Evolutionary conservation across 805 yeast species (phyloP).

Genomic region (Hanseniaspora valbyensis): DNA sequence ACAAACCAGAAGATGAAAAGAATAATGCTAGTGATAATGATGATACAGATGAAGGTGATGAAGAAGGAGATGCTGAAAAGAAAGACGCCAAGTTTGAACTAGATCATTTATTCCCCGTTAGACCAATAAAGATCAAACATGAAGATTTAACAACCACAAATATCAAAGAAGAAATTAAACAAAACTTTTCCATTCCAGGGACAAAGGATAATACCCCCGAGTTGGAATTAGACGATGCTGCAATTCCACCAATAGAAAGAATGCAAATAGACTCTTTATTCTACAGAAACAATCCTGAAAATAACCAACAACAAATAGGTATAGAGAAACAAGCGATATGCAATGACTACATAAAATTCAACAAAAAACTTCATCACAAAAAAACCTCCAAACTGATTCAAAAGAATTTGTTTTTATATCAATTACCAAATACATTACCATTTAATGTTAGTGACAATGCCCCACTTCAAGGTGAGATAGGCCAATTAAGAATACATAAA

Average conservation of each 20-base stretch:
- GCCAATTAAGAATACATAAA: slow-evolving; percentile 62
- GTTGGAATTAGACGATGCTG: background rate
- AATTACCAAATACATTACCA: slow-evolving; percentile 32
- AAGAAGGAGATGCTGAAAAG: slow-evolving; percentile 17
- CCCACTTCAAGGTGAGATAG: slow-evolving; percentile 47
- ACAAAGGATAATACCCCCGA: slow-evolving; percentile 27
- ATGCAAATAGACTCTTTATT: slow-evolving; percentile 9
- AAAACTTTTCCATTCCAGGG: slow-evolving; percentile 22
- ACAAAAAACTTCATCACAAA: slow-evolving; percentile 24
- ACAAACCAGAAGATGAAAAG: slow-evolving; percentile 26
- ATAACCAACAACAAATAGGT: slow-evolving; percentile 5
- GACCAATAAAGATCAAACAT: slow-evolving; percentile 48
- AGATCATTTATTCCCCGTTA: slow-evolving; percentile 47
- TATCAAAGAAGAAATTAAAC: slow-evolving; percentile 27
- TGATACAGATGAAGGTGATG: slow-evolving; percentile 24
- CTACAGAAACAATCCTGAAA: slow-evolving; percentile 11
- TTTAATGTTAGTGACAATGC: slow-evolving; percentile 14
- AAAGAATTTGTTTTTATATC: slow-evolving; percentile 24
- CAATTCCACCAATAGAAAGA: slow-evolving; percentile 4
- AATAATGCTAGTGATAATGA: slow-evolving; percentile 14
- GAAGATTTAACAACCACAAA: slow-evolving; percentile 27
- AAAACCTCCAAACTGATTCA: slow-evolving; percentile 25
- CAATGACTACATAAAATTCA: slow-evolving; percentile 17
- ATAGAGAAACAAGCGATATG: slow-evolving; percentile 10
- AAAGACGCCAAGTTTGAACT: slow-evolving; percentile 30